phyloP scores from a whole-genome alignment of 495 filamentous ascomycete genomes.

The Xanthoparmelia taractica region DNA sequence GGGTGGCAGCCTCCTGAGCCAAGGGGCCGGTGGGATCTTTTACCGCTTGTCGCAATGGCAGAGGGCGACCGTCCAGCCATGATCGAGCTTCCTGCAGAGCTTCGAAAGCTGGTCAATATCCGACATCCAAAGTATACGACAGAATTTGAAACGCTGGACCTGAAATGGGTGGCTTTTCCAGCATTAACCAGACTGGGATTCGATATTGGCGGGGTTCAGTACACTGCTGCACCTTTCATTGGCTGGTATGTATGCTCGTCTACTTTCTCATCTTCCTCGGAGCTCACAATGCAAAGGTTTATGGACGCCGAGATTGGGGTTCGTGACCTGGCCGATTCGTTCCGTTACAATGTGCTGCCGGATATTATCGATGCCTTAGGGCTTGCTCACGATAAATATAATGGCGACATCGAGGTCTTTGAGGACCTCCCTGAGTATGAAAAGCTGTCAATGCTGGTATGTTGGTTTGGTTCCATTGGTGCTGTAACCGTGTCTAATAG shows the following conservation, averaged over 20 bases:
- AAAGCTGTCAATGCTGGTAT: constrained; percentile 20
- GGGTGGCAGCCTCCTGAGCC: constrained; percentile 27
- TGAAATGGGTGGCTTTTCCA: constrained; percentile 27
- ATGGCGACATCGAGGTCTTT: constrained; percentile 18
- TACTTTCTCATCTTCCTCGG: too few relatives aligned
- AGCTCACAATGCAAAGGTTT: constrained; percentile 21
- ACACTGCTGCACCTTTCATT: constrained; percentile 30
- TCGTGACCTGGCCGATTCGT: constrained; percentile 24
- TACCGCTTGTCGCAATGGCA: constrained; percentile 30
- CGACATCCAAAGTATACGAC: constrained; percentile 24
- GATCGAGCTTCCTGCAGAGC: constrained; percentile 19
- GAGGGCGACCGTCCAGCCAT: constrained; percentile 26
- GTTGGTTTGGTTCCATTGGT: background rate
- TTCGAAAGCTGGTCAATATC: constrained; percentile 22
- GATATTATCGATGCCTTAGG: constrained; percentile 19
- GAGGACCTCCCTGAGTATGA: constrained; percentile 29
- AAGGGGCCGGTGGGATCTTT: constrained; percentile 27
- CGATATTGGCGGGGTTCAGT: constrained; percentile 30
- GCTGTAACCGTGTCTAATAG: background rate
- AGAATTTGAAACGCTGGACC: constrained; percentile 24
- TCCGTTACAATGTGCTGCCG: constrained; percentile 26
- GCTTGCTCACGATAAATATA: constrained; percentile 1
- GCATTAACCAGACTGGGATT: constrained; percentile 28
- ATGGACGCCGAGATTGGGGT: constrained; percentile 30
- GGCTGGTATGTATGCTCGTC: constrained; percentile 24